Evolutionary conservation across 2,329 filamentous ascomycete genomes (phyloP).

Genomic region (Trematosphaeria pertusa): DNA sequence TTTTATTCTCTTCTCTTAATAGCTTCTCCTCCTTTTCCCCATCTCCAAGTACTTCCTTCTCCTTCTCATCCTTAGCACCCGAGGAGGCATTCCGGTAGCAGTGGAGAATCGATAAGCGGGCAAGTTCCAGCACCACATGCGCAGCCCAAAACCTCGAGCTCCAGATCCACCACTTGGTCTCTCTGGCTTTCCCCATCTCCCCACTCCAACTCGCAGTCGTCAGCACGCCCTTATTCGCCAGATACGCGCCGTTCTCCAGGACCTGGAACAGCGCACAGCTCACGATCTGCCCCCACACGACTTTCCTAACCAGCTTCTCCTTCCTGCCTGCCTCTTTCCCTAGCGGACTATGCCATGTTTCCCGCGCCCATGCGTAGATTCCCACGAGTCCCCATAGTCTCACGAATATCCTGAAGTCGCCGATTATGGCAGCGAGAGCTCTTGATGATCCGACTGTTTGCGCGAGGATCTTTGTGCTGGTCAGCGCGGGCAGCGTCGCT

Average conservation of each 20-base stretch:
- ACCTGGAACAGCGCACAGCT: constrained; percentile 75
- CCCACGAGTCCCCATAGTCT: constrained; percentile 80
- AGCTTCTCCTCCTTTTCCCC: constrained; percentile 58
- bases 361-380: constrained; percentile 72
- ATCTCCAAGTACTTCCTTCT: constrained; percentile 46
- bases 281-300: constrained; percentile 73
- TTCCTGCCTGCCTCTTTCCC: constrained; percentile 30
- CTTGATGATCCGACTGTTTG: constrained; percentile 43
- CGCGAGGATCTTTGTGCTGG: constrained; percentile 40
- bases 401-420: constrained; percentile 74
- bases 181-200: constrained; percentile 54
- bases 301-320: constrained; percentile 36
- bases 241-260: constrained; percentile 83
- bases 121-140: constrained; percentile 78
- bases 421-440: constrained; percentile 68
- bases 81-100: constrained; percentile 23
- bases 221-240: constrained; percentile 76
- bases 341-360: constrained; percentile 39
- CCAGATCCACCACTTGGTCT: constrained; percentile 70
- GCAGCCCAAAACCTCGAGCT: constrained; percentile 81
- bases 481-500: constrained; percentile 45
- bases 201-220: constrained; percentile 54
- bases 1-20: constrained; percentile 31
- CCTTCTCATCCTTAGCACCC: constrained; percentile 18
- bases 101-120: constrained; percentile 61